Evolutionary conservation across 148 eudicot species (phyloP).

Genomic region (Dysphania ambrosioides): DNA sequence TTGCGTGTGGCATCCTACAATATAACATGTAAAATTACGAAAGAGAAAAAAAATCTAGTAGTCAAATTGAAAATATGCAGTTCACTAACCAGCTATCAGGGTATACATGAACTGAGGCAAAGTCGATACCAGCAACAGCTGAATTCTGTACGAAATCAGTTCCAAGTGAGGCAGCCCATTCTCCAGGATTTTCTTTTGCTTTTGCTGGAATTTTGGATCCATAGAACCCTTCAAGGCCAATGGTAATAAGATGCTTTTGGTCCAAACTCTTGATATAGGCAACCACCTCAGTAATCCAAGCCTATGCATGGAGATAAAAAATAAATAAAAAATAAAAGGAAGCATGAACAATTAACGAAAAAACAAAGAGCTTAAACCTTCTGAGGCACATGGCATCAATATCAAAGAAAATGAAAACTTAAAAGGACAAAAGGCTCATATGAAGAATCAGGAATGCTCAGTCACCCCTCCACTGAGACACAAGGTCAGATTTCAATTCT

Average conservation of each 20-base stretch:
- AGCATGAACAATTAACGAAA: background rate
- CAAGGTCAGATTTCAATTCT: background rate
- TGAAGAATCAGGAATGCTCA: background rate
- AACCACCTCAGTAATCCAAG: slow-evolving; percentile 56
- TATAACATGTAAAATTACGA: background rate
- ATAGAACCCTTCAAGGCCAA: slow-evolving; percentile 59
- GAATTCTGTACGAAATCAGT: slow-evolving; percentile 51
- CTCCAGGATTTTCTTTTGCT: slow-evolving; percentile 42
- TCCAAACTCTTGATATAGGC: slow-evolving; percentile 48
- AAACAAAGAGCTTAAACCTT: background rate
- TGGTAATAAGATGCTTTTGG: slow-evolving; percentile 46
- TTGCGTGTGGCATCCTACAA: slow-evolving; percentile 40
- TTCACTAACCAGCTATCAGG: slow-evolving; percentile 54
- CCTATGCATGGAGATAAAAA: slow-evolving; percentile 26
- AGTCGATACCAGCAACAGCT: slow-evolving; percentile 42
- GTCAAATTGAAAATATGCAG: background rate
- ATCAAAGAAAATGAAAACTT: background rate
- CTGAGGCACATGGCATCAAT: slow-evolving; percentile 4
- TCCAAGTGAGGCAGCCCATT: slow-evolving; percentile 49
- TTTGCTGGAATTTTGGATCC: slow-evolving; percentile 25
- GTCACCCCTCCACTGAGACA: background rate
- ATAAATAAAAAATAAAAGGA: no score
- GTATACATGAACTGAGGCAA: slow-evolving; percentile 56
- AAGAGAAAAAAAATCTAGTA: background rate
- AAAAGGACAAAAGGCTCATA: background rate